Evolutionary conservation across 345 rosid genomes (phyloP).

Genomic region (Raphanus raphanistrum): DNA sequence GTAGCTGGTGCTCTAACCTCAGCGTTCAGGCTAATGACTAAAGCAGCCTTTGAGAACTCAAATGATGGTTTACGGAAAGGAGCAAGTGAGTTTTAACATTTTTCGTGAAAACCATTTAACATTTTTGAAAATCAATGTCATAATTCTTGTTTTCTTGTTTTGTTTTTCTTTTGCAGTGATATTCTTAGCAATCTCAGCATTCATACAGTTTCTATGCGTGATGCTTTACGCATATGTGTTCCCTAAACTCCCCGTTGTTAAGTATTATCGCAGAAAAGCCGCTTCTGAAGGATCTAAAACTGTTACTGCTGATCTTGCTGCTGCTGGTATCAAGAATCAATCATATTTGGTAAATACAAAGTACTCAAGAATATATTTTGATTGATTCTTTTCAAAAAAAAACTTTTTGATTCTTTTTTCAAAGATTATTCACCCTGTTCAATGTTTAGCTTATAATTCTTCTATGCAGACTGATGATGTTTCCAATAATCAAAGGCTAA

Average conservation of each 20-base stretch:
- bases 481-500: conserved; percentile 46
- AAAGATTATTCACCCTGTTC: neutral
- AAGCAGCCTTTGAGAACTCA: conserved; percentile 66
- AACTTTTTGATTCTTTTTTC: neutral
- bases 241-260: conserved; percentile 75
- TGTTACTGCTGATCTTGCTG: conserved; percentile 82
- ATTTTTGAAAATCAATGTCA: neutral
- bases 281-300: conserved; percentile 86
- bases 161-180: conserved; percentile 44
- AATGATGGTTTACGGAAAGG: conserved; percentile 73
- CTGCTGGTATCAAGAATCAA: conserved; percentile 69
- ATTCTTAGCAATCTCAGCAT: conserved; percentile 63
- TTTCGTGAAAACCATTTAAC: neutral
- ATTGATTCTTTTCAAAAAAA: neutral
- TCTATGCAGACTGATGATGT: conserved; percentile 13
- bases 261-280: conserved; percentile 77
- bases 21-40: conserved; percentile 65
- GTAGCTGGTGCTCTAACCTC: conserved; percentile 83
- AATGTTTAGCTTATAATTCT: no score
- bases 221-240: conserved; percentile 62
- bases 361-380: neutral
- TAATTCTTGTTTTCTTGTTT: neutral
- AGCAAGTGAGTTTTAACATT: conserved; percentile 49
- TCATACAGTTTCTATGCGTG: conserved; percentile 60
- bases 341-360: conserved; percentile 25